A percentile compares a stretch with the other conserved stretches of the same genome.
phyloP scores from a whole-genome alignment of 352 stramenopile species.

The Pythium myriotylum region DNA sequence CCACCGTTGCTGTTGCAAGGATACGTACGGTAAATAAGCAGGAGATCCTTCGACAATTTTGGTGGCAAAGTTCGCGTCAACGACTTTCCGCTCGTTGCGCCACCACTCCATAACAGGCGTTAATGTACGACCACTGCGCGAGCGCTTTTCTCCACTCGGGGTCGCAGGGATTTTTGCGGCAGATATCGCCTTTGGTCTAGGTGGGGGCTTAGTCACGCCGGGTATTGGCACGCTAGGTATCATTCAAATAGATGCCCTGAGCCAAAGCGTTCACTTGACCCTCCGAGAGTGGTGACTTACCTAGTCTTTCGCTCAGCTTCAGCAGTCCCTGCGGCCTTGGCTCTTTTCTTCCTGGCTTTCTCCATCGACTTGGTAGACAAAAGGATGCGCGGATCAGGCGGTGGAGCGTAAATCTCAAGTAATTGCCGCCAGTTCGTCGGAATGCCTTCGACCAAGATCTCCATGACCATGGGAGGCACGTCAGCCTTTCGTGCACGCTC shows the following conservation, averaged over 20 bases:
- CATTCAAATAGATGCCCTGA: no score
- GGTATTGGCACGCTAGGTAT: constrained; percentile 7
- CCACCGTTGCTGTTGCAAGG: not conserved
- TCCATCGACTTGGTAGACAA: constrained; percentile 22
- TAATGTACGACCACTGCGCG: constrained; percentile 27
- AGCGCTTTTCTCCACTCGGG: constrained; percentile 13
- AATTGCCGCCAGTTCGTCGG: constrained; percentile 43
- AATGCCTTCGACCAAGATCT: constrained; percentile 59
- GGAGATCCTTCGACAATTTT: constrained; percentile 31
- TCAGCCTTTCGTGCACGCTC: constrained; percentile 33
- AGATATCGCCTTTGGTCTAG: not conserved
- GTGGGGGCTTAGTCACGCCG: constrained; percentile 5
- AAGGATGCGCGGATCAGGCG: constrained; percentile 16
- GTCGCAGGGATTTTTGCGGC: not conserved
- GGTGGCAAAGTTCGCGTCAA: constrained; percentile 25
- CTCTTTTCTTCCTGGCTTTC: constrained; percentile 13
- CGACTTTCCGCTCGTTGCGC: constrained; percentile 36
- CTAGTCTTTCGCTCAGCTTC: constrained; percentile 3
- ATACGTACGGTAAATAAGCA: constrained; percentile 30
- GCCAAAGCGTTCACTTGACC: no score
- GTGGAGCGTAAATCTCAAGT: constrained; percentile 23
- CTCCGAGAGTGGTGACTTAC: not conserved
- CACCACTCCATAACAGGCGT: constrained; percentile 57
- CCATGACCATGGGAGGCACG: constrained; percentile 43
- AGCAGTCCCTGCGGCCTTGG: constrained; percentile 1